phyloP scores from a whole-genome alignment of 331 rosid genomes.

The Rosa hybrid region DNA sequence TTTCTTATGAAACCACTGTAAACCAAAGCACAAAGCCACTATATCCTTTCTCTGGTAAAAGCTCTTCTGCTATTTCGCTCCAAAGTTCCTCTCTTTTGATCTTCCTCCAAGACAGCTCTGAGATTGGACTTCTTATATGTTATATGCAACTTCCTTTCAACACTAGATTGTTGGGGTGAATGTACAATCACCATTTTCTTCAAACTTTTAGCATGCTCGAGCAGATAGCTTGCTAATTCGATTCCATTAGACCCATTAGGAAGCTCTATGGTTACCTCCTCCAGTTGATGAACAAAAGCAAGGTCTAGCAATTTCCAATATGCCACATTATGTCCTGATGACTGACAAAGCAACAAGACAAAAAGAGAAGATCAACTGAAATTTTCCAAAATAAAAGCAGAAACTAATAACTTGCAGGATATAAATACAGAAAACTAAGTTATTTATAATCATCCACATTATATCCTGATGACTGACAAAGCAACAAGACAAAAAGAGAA shows the following conservation, averaged over 20 bases:
- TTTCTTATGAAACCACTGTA: too few species aligned
- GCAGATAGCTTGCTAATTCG: not conserved
- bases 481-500: not conserved
- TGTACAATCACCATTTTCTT: slow-evolving; percentile 7
- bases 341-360: not conserved
- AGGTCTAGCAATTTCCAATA: not conserved
- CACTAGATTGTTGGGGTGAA: not conserved
- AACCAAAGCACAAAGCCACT: too few species aligned
- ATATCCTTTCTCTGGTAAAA: too few species aligned
- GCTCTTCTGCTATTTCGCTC: too few species aligned
- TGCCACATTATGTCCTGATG: not conserved
- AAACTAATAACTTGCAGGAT: not conserved
- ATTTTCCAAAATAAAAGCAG: not conserved
- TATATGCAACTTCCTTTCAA: not conserved
- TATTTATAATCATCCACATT: not conserved
- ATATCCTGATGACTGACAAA: not conserved
- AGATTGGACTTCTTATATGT: not conserved
- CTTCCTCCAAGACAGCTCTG: not conserved
- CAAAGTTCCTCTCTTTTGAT: not conserved
- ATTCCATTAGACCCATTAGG: not conserved
- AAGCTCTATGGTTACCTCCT: not conserved
- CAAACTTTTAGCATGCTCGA: not conserved
- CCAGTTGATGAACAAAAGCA: not conserved
- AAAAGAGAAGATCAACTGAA: not conserved
- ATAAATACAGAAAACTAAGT: not conserved